phyloP scores from a whole-genome alignment of 1,284 basidiomycete genomes.

The Xerocomus amazonicus region DNA sequence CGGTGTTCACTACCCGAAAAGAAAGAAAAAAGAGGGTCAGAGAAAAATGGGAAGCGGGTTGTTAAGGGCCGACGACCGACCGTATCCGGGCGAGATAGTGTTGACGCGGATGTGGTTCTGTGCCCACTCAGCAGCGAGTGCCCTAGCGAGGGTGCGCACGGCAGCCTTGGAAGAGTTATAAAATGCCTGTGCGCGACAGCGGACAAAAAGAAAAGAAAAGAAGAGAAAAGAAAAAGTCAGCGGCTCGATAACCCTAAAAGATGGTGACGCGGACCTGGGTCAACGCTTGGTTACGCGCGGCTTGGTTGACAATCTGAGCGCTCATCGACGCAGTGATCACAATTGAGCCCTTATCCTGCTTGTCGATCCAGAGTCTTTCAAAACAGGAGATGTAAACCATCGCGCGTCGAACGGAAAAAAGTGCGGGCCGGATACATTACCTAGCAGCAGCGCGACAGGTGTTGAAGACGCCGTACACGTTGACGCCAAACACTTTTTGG shows the following conservation, averaged over 20 bases:
- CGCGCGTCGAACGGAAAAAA: neutral
- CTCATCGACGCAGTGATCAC: conserved; percentile 51
- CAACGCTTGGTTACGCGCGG: conserved; percentile 30
- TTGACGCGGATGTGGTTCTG: conserved; percentile 53
- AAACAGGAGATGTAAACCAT: no score
- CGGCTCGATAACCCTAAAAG: neutral
- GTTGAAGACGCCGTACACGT: conserved; percentile 45
- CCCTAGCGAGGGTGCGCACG: conserved; percentile 54
- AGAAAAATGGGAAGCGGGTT: no score
- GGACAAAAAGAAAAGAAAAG: no score
- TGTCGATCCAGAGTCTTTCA: conserved; percentile 15
- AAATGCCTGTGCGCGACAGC: conserved; percentile 39
- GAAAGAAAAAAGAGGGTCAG: neutral
- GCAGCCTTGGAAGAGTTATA: conserved; percentile 62
- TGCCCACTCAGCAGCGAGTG: conserved; percentile 63
- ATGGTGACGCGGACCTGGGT: conserved; percentile 31
- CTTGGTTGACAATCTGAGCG: conserved; percentile 47
- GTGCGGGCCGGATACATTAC: conserved; percentile 8
- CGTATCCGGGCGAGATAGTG: conserved; percentile 58
- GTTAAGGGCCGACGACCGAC: conserved; percentile 23
- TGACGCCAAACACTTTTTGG: conserved; percentile 35
- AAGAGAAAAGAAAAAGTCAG: no score
- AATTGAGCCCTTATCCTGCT: conserved; percentile 28
- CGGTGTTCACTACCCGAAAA: conserved; percentile 31
- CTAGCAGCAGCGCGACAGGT: conserved; percentile 42